These are phyloP conservation scores for Eutrema yunnanense DNA, from an alignment of 345 rosid species.

Conservation along the genomic window DNA sequence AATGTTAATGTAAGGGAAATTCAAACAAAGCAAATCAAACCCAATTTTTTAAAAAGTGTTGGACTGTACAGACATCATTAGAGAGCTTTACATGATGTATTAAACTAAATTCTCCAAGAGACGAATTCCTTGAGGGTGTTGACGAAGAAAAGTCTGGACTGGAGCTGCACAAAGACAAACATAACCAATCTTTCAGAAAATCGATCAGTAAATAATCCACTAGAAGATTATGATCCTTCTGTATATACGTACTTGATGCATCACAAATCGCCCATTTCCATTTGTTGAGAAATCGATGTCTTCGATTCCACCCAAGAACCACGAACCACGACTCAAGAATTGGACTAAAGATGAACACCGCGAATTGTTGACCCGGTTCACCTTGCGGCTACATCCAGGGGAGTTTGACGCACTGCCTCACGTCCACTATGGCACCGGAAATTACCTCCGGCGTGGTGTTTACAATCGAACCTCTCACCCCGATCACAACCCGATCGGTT, in stretches of 20 bases:
- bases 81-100: not conserved
- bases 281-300: too few species aligned
- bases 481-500: too few species aligned
- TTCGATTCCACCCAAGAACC: too few species aligned
- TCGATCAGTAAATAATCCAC: too few species aligned
- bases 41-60: not conserved
- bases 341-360: too few species aligned
- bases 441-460: too few species aligned
- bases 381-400: too few species aligned
- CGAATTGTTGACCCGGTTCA: too few species aligned
- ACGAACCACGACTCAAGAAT: too few species aligned
- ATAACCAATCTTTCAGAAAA: not conserved
- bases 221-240: not conserved
- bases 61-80: not conserved
- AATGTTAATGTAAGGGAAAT: not conserved
- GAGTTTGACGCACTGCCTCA: too few species aligned
- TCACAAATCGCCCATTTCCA: not conserved
- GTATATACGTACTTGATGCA: slow-evolving; percentile 1
- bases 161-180: not conserved
- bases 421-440: too few species aligned
- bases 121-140: not conserved
- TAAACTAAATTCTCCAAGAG: not conserved
- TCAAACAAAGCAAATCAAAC: not conserved
- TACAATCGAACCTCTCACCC: too few species aligned
- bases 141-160: not conserved